Evolutionary conservation across 192 early-diverging fungal species (phyloP).

Genomic region (Coemansia sp.): DNA sequence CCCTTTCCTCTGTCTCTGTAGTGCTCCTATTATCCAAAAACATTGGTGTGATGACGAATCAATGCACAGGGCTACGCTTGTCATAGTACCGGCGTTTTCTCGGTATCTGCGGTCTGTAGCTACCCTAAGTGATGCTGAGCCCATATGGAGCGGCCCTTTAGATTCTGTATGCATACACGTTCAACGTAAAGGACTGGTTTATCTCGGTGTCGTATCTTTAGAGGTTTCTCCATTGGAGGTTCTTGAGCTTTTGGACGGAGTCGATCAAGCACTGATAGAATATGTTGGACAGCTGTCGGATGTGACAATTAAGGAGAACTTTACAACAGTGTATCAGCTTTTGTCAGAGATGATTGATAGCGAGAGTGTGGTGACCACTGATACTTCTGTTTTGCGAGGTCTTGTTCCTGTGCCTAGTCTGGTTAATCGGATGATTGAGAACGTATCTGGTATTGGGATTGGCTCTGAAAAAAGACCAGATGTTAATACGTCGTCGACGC

Average conservation of each 20-base stretch:
- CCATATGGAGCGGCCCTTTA: constrained; percentile 32
- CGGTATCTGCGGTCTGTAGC: constrained; percentile 57
- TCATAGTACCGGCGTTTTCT: constrained; percentile 62
- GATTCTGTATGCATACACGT: constrained; percentile 32
- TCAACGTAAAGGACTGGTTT: constrained; percentile 69
- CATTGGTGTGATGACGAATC: constrained; percentile 73
- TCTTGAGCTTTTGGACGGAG: constrained; percentile 81
- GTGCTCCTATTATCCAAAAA: constrained; percentile 84
- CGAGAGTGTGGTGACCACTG: constrained; percentile 85
- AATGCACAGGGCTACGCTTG: constrained; percentile 62
- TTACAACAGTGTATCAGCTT: constrained; percentile 78
- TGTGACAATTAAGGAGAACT: constrained; percentile 84
- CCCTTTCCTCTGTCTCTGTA: constrained; percentile 32
- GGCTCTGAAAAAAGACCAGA: constrained; percentile 21
- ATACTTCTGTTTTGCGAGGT: constrained; percentile 78
- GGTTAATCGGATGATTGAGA: constrained; percentile 80
- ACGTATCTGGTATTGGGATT: constrained; percentile 62
- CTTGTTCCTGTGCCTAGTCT: constrained; percentile 86
- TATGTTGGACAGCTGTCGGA: constrained; percentile 86
- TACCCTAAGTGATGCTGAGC: constrained; percentile 35
- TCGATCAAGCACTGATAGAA: constrained; percentile 74
- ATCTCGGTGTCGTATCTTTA: constrained; percentile 68
- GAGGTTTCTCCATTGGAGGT: constrained; percentile 84
- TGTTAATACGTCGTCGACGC: constrained; percentile 58
- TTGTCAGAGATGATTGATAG: constrained; percentile 95